These are phyloP conservation scores for Neoconidiobolus thromboides DNA, from an alignment of 371 early-diverging fungal species.

Conservation along the genomic window DNA sequence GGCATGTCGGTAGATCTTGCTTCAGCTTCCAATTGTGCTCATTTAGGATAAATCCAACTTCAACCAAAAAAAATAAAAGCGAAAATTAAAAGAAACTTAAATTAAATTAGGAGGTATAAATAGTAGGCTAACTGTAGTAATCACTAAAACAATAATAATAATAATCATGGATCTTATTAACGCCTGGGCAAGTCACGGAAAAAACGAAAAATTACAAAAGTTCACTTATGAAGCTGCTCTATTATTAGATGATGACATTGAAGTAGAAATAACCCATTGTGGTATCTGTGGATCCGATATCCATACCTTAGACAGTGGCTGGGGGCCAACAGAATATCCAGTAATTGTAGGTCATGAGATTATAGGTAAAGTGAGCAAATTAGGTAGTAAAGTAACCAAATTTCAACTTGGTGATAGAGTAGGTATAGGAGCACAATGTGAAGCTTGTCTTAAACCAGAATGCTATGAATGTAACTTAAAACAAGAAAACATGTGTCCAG, in stretches of 20 bases:
- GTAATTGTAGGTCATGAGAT: slow-evolving; percentile 56
- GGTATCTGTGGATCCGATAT: slow-evolving; percentile 40
- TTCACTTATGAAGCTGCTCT: slow-evolving; percentile 23
- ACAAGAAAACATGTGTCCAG: slow-evolving; percentile 40
- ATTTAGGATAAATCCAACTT: no score
- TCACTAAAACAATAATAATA: no score
- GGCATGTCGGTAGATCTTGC: no score
- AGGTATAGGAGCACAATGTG: slow-evolving; percentile 44
- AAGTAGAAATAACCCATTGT: slow-evolving; percentile 25
- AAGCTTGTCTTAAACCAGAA: slow-evolving; percentile 20
- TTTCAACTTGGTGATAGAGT: slow-evolving; percentile 52
- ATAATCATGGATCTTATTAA: slow-evolving; percentile 6
- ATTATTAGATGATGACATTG: slow-evolving; percentile 23
- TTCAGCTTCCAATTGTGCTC: no score
- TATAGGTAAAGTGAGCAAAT: slow-evolving; percentile 36
- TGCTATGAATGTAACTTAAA: slow-evolving; percentile 46
- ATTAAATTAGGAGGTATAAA: no score
- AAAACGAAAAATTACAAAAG: slow-evolving; percentile 15
- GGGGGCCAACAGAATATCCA: slow-evolving; percentile 19
- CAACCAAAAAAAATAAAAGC: no score
- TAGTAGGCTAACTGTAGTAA: no score
- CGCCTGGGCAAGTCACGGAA: slow-evolving; percentile 16
- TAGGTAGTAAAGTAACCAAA: slow-evolving; percentile 25
- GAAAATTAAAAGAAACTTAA: no score
- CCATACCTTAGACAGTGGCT: slow-evolving; percentile 39